Conservation (phyloP, 148 eudicot species). For the Nyssa sinensis region DNA sequence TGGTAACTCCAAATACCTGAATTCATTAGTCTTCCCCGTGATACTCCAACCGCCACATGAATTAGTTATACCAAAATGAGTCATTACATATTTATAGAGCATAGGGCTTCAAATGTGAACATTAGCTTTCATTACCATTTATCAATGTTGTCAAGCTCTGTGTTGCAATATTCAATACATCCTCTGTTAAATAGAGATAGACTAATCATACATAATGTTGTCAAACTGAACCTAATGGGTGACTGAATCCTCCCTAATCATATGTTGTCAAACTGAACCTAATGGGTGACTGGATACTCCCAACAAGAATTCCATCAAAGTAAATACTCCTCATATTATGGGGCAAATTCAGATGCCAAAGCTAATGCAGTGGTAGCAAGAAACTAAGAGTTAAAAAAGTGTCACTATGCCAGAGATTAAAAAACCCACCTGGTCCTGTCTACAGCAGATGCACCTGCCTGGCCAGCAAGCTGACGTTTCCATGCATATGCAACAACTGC, state of each 20-base stretch:
- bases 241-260: too few relatives aligned
- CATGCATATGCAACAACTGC: conserved; percentile 99
- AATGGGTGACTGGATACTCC: background rate
- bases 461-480: conserved; percentile 99
- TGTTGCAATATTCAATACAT: too few relatives aligned
- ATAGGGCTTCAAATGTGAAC: background rate
- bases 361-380: conserved; percentile 2
- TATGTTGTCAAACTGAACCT: too few relatives aligned
- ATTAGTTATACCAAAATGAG: too few relatives aligned
- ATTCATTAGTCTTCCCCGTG: too few relatives aligned
- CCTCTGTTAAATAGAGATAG: background rate
- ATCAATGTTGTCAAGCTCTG: background rate
- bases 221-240: background rate
- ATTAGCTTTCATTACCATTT: background rate
- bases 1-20: too few relatives aligned
- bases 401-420: background rate
- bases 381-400: background rate
- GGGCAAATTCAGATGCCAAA: background rate
- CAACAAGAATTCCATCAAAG: background rate
- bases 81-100: background rate
- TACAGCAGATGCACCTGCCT: conserved; percentile 99
- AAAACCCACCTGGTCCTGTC: conserved; percentile 81
- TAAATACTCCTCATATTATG: background rate
- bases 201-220: background rate
- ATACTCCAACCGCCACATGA: too few relatives aligned